These are phyloP conservation scores for Podosphaera xanthii DNA, from an alignment of 2,329 filamentous ascomycete species.

Conservation along the genomic window DNA sequence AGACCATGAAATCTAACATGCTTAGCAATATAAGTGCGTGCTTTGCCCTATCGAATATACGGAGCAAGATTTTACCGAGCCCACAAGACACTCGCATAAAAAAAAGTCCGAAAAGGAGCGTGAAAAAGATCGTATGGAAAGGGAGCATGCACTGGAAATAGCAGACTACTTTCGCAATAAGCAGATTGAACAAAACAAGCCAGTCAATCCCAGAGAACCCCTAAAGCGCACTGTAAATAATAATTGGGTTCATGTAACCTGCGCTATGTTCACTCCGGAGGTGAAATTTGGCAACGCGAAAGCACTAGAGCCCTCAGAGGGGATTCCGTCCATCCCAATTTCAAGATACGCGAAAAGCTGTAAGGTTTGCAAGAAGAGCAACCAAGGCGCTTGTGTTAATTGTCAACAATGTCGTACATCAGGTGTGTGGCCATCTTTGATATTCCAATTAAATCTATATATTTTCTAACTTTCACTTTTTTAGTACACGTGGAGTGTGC, in stretches of 20 bases:
- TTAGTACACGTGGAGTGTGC: constrained; percentile 72
- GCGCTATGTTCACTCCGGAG: constrained; percentile 77
- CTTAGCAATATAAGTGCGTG: constrained; percentile 69
- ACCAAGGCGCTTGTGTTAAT: constrained; percentile 53
- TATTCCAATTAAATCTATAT: neutral
- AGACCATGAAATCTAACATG: constrained; percentile 6
- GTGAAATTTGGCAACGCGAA: constrained; percentile 77
- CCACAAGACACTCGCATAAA: constrained; percentile 52
- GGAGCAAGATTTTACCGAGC: constrained; percentile 63
- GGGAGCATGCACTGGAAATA: constrained; percentile 57
- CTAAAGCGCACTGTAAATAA: constrained; percentile 88
- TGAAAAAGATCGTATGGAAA: constrained; percentile 69
- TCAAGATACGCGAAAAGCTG: constrained; percentile 55
- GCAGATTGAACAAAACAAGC: constrained; percentile 67
- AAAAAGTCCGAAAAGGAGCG: constrained; percentile 87
- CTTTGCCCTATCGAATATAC: constrained; percentile 69
- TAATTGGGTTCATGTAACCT: constrained; percentile 94
- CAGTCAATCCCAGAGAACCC: constrained; percentile 64
- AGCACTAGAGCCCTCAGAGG: constrained; percentile 67
- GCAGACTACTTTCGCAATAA: constrained; percentile 63
- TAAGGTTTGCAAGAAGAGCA: constrained; percentile 52
- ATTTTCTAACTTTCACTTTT: constrained; percentile 1
- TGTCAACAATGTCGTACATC: constrained; percentile 50
- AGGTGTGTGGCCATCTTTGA: constrained; percentile 15
- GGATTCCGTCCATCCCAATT: constrained; percentile 60